Evolutionary conservation across 2,329 filamentous ascomycete species (phyloP), one percentile per base, ranked within the genome.

Genomic region (Raffaelea deltoideospora): DNA sequence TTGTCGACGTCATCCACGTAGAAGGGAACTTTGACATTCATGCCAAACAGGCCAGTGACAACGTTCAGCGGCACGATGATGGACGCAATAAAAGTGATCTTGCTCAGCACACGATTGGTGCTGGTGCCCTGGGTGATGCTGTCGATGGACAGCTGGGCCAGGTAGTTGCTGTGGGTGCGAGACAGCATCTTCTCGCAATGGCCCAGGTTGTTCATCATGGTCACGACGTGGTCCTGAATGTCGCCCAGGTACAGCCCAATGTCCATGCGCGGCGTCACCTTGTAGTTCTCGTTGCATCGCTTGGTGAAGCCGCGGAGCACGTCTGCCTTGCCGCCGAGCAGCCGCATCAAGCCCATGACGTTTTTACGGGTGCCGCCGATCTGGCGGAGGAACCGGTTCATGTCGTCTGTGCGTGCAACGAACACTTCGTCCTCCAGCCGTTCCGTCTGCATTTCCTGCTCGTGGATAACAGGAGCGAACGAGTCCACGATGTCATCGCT

Each of bases 181-280:
- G 81, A 87, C 34, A 98, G 70, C 70, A 98, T 95, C 67, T 96
- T 96, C 57, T 98, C 90, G 48, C 94, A 95, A 55, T 98, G 90
- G 1, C 76, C 76, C 48, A 98, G 60, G 58, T 93, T 98, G 47
- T 83, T 90, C 72, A 94, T 93, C 88, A 96, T 96, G 32, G 90
- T 98, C 41, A 98, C 85, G 37, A 98, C 88, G 69, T 98, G 90
- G 60, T 98, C 90, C 58, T 98, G 90, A 45, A 98, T 95, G 60
- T 98, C 90, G 51, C 85, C 85, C 26, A 98, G 72, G 53, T 98
- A 98, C 50, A 98, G 73, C 18, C 87, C 90, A 46, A 98, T 94
- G 53, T 98, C 90, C 62, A 90, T 90, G 33, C 87, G 82, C 7
- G 90, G 90, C 1, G 90, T 94, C 36, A 96, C 82, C 46, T 84